Base-by-base conservation (phyloP, 116 monocot species). In the Iris pallida region DNA sequence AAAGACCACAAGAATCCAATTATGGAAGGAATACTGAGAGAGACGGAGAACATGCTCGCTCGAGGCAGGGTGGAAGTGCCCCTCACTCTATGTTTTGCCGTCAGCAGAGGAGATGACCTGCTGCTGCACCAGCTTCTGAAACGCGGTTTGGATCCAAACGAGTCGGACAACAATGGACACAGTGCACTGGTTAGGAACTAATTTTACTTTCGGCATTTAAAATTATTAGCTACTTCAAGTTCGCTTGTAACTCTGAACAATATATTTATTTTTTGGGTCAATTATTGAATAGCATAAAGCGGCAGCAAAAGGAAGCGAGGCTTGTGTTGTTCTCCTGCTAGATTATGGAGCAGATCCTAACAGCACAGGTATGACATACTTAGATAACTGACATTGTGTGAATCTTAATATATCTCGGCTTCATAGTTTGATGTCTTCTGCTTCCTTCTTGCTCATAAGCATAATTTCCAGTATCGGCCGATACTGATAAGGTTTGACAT, bases 301-400 rank as follows among this genome's bases (percentile, higher is more conserved):
- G 8, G 87, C 90, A 30, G 84, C 84, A 0, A 85, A 78, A 64
- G 94, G 94, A 66, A 83, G 55, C 48, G 87, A 85, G 71, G 79
- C 72, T 68, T 89, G 87, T 53, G 87, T 81, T 20, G 42, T 69
- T 71, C 84, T 82, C 57, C 64, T 94, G 49, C 78, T 94, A 57
- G 80, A 94, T 44, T 81, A 78, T 70, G 94, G 85, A 1, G 90
- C 90, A 59, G 76, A 94, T 83, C 87, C 84, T 7, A 94, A 94
- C 61, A 62, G 52, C 53, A 84, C 46, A 80, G 94, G 94, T 87
- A 84, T 61, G 71, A n/a, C n/a, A n/a, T n/a, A n/a, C n/a, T n/a
- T n/a, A n/a, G n/a, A n/a, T n/a, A n/a, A n/a, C n/a, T 30, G 30
- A 30, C 30, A 30, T 30, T 30, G 3, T 30, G 3, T 30, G 30